Percentiles rank a stretch among this genome's conserved stretches.
Evolutionary conservation across 768 basidiomycete genomes (phyloP).

Genomic region (Amanita molliuscula): DNA sequence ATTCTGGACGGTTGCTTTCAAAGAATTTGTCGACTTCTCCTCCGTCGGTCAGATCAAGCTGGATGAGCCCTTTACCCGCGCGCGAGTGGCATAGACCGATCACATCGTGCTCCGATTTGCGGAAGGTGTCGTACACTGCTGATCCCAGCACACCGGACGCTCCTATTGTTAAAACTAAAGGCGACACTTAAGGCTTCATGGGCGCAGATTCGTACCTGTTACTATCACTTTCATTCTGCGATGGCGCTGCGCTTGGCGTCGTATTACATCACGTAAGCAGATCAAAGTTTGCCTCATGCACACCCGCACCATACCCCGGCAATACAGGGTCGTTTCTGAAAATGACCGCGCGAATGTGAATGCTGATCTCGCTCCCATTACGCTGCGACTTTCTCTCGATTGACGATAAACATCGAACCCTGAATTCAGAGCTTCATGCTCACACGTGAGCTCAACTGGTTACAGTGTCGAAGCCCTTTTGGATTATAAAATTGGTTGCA

Average conservation of each 20-base stretch:
- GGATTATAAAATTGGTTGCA: neutral
- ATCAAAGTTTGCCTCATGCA: too few relatives aligned
- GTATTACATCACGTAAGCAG: too few relatives aligned
- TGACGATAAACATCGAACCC: too few relatives aligned
- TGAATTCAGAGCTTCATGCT: neutral
- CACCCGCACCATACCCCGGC: too few relatives aligned
- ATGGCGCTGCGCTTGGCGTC: neutral
- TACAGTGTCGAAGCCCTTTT: too few relatives aligned
- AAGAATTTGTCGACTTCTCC: constrained; percentile 47
- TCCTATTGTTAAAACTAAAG: constrained; percentile 34
- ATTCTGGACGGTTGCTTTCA: constrained; percentile 49
- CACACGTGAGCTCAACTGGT: neutral
- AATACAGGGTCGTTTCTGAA: neutral
- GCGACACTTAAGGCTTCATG: neutral
- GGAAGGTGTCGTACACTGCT: constrained; percentile 65
- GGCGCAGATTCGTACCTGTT: constrained; percentile 34
- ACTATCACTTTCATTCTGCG: constrained; percentile 38
- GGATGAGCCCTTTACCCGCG: constrained; percentile 35
- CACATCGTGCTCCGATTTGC: constrained; percentile 29
- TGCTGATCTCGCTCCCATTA: too few relatives aligned
- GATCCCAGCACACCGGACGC: constrained; percentile 89
- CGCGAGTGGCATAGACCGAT: constrained; percentile 70
- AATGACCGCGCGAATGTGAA: neutral
- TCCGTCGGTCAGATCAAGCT: constrained; percentile 61
- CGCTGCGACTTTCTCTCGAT: too few relatives aligned